Evolutionary conservation across 148 eudicot species (phyloP), one percentile per base, ranked within the genome.

Genomic region (Polygonum aviculare): DNA sequence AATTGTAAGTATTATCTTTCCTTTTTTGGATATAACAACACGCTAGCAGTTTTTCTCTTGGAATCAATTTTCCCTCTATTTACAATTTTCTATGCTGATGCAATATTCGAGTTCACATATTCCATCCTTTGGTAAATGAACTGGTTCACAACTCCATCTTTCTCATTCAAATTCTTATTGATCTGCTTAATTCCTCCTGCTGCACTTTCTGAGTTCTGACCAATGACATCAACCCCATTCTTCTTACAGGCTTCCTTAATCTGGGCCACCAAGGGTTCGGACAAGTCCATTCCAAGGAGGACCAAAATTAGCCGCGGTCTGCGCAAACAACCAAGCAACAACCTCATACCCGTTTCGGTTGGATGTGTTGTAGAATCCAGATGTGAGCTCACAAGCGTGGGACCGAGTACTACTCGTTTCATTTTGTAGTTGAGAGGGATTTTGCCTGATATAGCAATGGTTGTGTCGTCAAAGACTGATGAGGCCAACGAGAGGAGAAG

Each of bases 41-140:
- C n/a, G 1, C 31, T 26, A 26, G 31, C 31, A 26, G 31, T 26
- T 57, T 21, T 5, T 21, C 4, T 57, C 63, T 57, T 21, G 63
- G 12, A 51, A 19, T 22, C 63, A 57, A 57, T 57, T 33, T 38
- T 67, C 72, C 36, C 72, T 16, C 45, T 67, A 36, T 67, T 67
- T 67, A 67, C 72, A 38, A 7, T 36, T 3, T 16, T n/a, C 35
- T 4, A 54, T 38, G 45, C 72, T 67, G 72, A 67, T n/a, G n/a
- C n/a, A n/a, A n/a, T n/a, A n/a, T n/a, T n/a, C n/a, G n/a, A n/a
- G n/a, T n/a, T n/a, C n/a, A n/a, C n/a, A n/a, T n/a, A n/a, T n/a
- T n/a, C 97, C 97, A 94, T 94, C 62, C 98, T 88, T 74, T 94
- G 98, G 83, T 91, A 94, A 15, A 84, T 85, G 78, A 94, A 91